Conservation (phyloP, 306 rosid species). For the Vigna angularis region DNA sequence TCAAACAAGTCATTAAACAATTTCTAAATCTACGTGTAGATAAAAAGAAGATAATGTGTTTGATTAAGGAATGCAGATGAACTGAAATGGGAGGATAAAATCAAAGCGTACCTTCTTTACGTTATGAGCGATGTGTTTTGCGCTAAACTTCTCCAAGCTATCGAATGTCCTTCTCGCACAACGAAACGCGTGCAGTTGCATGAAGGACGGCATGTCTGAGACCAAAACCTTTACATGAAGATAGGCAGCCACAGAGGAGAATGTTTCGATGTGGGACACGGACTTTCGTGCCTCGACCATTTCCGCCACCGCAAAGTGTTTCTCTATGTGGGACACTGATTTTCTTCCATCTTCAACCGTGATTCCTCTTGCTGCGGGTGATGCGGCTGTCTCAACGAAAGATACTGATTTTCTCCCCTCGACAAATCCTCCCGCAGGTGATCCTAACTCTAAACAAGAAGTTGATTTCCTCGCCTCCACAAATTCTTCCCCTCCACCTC, state of each 20-base stretch:
- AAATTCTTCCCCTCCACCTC: conserved; percentile 33
- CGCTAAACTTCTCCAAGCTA: conserved; percentile 80
- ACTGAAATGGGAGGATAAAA: conserved; percentile 4
- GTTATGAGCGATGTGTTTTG: conserved; percentile 81
- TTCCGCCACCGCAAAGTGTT: conserved; percentile 28
- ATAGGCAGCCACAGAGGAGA: conserved; percentile 66
- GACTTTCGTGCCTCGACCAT: conserved; percentile 71
- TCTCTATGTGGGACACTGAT: conserved; percentile 49
- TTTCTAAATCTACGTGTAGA: too few species aligned
- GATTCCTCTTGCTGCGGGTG: conserved; percentile 38
- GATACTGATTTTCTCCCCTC: conserved; percentile 58
- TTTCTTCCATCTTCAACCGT: conserved; percentile 50
- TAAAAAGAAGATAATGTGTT: too few species aligned
- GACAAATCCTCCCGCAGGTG: conserved; percentile 45
- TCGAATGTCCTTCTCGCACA: conserved; percentile 82
- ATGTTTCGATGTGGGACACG: conserved; percentile 82
- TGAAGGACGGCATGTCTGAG: conserved; percentile 87
- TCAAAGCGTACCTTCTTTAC: conserved; percentile 76
- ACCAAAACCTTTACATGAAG: conserved; percentile 87
- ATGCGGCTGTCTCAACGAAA: conserved; percentile 36
- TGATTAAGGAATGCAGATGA: neutral
- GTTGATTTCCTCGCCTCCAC: conserved; percentile 57
- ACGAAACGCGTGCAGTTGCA: conserved; percentile 94
- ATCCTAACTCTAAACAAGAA: conserved; percentile 46
- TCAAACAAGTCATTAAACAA: too few species aligned